Evolutionary conservation across 2,329 filamentous ascomycete species (phyloP), one percentile per base, ranked within the genome.

Genomic region (Aspergillus persii): DNA sequence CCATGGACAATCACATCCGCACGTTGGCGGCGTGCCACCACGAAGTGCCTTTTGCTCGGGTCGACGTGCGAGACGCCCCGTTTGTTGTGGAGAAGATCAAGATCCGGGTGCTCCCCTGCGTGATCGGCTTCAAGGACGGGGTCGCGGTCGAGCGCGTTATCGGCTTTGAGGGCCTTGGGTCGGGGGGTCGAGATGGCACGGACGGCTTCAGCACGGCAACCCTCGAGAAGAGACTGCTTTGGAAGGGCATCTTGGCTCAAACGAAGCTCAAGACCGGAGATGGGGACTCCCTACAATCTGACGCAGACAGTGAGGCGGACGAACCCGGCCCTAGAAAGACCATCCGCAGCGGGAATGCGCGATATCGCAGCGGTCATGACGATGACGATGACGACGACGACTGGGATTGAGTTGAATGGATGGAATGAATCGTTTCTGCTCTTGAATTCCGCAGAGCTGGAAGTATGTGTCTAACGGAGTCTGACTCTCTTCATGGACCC

Each of bases 1-100:
- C 85, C 56, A 88, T 88, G 86, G 85, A 88, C 68, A 76, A 76
- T 52, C 84, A 85, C 69, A 76, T 88, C 9, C 76, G 81, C 52
- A 74, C 80, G 27, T 69, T 80, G 39, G 75, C 77, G 26, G 61
- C 65, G 48, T 68, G 61, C 36, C 77, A 79, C 60, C 69, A 76
- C 54, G 77, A 79, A 56, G 72, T 77, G 12, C 72, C 75, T 5
- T 81, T 81, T 67, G 76, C 77, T 39, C 74, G 74, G 12, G 75
- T 79, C 9, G 76, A 80, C 66, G 79, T 80, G 56, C 76, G 74
- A 11, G 70, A 77, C 57, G 76, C 77, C 36, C 78, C 79, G 1
- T 82, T 82, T 61, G 68, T 82, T 47, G 78, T 80, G 5, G 74
- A 79, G 66, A 81, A 80, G 56, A 61, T 82, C 59, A 75, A 73